These are phyloP conservation scores for Candida ovalis DNA, from an alignment of 805 yeast species.

Conservation along the genomic window DNA sequence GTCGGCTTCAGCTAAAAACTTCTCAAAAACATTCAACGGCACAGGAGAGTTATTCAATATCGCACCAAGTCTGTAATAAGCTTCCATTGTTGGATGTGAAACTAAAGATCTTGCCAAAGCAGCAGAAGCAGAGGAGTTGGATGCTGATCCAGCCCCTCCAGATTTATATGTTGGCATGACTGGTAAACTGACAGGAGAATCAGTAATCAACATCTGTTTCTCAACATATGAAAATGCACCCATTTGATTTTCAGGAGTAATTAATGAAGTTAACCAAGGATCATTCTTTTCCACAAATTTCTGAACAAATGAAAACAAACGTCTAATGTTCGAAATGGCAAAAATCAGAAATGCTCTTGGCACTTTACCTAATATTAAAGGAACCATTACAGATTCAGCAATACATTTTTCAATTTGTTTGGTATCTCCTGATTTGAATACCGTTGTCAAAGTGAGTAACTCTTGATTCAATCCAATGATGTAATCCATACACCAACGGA, in stretches of 20 bases:
- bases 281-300: slow-evolving; percentile 52
- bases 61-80: slow-evolving; percentile 46
- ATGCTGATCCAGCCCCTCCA: slow-evolving; percentile 1
- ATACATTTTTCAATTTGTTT: slow-evolving; percentile 20
- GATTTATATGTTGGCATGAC: slow-evolving; percentile 20
- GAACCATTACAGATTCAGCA: slow-evolving; percentile 41
- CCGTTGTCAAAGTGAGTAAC: slow-evolving; percentile 42
- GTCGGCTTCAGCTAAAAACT: slow-evolving; percentile 58
- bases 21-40: slow-evolving; percentile 53
- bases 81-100: slow-evolving; percentile 46
- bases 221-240: slow-evolving; percentile 28
- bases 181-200: slow-evolving; percentile 29
- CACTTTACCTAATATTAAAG: slow-evolving; percentile 62
- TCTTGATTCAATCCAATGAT: slow-evolving; percentile 73
- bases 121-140: slow-evolving; percentile 3
- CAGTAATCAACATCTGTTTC: slow-evolving; percentile 25
- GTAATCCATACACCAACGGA: slow-evolving; percentile 83
- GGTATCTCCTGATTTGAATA: slow-evolving; percentile 23
- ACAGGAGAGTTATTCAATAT: slow-evolving; percentile 50
- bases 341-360: slow-evolving; percentile 65
- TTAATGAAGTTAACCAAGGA: slow-evolving; percentile 27
- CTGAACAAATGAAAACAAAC: slow-evolving; percentile 53
- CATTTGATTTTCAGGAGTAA: slow-evolving; percentile 30
- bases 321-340: slow-evolving; percentile 62
- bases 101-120: slow-evolving; percentile 18